phyloP scores from a whole-genome alignment of 768 basidiomycete genomes.

The Tylopilus balloui region DNA sequence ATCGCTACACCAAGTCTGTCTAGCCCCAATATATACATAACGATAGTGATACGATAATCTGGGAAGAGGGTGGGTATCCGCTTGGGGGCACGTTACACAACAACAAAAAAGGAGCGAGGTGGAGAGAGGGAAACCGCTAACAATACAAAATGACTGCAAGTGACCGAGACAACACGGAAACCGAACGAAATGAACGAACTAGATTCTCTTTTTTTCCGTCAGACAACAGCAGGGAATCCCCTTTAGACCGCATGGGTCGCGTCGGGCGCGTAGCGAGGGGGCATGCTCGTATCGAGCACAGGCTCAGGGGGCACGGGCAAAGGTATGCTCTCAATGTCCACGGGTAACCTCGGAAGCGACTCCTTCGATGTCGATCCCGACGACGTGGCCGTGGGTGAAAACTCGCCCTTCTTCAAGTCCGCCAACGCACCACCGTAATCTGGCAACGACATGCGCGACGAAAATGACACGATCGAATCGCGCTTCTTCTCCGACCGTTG shows the following conservation, averaged over 20 bases:
- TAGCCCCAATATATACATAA: constrained; percentile 18
- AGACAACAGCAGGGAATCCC: not conserved
- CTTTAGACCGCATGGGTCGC: constrained; percentile 17
- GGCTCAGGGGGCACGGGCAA: constrained; percentile 22
- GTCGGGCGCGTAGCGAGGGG: constrained; percentile 25
- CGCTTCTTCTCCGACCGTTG: constrained; percentile 43
- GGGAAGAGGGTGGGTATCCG: constrained; percentile 16
- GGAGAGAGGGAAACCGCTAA: constrained; percentile 14
- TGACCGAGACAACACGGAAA: not conserved
- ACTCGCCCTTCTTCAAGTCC: constrained; percentile 21
- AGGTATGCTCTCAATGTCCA: constrained; percentile 11
- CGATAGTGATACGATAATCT: constrained; percentile 18
- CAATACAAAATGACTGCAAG: constrained; percentile 24
- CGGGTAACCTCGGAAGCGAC: constrained; percentile 22
- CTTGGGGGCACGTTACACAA: not conserved
- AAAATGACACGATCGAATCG: constrained; percentile 47
- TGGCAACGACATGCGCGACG: constrained; percentile 39
- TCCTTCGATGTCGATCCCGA: constrained; percentile 26
- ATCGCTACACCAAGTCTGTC: constrained; percentile 25
- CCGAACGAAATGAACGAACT: not conserved
- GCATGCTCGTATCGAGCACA: constrained; percentile 6
- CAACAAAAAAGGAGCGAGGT: not conserved
- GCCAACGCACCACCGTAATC: constrained; percentile 37
- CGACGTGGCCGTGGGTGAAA: constrained; percentile 20
- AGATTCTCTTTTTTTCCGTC: not conserved